Conservation (phyloP, 352 stramenopile species). For the Phytophthora fragariae region DNA sequence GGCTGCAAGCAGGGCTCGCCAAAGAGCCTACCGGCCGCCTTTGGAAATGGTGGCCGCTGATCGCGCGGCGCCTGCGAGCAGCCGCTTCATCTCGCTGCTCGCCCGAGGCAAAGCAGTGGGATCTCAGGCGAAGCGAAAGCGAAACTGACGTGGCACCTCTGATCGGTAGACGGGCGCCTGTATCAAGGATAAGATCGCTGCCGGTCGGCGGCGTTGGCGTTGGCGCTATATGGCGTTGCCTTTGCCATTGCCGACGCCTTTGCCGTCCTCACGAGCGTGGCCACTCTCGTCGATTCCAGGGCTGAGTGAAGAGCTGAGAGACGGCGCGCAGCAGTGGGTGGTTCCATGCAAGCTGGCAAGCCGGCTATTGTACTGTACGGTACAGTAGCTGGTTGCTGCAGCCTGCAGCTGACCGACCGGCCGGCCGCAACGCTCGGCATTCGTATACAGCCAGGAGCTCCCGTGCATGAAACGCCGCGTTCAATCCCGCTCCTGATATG, state of each 20-base stretch:
- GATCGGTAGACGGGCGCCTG: neutral
- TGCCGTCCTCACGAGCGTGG: neutral
- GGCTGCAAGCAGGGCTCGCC: neutral
- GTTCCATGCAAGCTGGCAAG: no score
- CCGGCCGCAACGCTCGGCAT: neutral
- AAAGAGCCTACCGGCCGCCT: neutral
- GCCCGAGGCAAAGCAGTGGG: neutral
- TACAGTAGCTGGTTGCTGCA: neutral
- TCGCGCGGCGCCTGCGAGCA: no score
- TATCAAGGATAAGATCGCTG: slow-evolving; percentile 5
- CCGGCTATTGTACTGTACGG: no score
- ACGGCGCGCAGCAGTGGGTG: no score
- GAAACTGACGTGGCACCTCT: slow-evolving; percentile 5
- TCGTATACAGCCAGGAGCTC: slow-evolving; percentile 30
- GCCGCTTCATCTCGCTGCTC: neutral
- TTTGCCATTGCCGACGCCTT: neutral
- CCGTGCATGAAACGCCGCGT: slow-evolving; percentile 7
- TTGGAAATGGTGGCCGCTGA: neutral
- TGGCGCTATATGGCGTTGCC: neutral
- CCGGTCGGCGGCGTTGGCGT: neutral
- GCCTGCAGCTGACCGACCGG: neutral
- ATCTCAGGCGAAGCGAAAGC: neutral
- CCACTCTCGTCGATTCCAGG: no score
- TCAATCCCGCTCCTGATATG: no score
- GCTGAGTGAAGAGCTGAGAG: no score